Evolutionary conservation across 768 basidiomycete genomes (phyloP), one percentile per base, ranked within the genome.

Genomic region (Amanita muscaria): DNA sequence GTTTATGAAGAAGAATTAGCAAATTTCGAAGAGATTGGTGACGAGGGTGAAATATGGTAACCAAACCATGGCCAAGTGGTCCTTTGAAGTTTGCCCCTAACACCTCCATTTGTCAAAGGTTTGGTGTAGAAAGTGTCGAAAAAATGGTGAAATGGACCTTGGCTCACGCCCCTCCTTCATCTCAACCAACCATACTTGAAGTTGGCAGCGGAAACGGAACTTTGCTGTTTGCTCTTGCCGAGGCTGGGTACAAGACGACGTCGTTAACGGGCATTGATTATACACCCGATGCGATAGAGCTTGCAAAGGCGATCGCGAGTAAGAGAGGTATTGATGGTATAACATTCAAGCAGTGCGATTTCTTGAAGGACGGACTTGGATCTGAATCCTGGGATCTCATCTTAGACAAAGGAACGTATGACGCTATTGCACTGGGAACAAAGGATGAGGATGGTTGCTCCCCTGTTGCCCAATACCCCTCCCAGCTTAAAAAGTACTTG

Each of bases 361-460:
- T 90, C 53, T 60, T 91, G 29, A 57, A 64, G 8, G 68, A 77
- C 4, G 68, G 70, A 30, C 79, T 80, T 1, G 64, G 12, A 30
- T 32, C 44, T 48, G 63, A 57, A 36, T 52, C 52, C 25, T 91
- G 88, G 88, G 83, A 88, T 55, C 62, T 89, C 5, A 56, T 90
- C 12, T 56, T 90, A 45, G 88, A 91, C 62, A 91, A 91, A 59
- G 88, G 88, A n/a, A 91, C 88, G 0, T 88, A 79, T 55, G 88
- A 91, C 54, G 87, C 88, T 4, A 88, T 90, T 40, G 83, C 86
- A 0, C 62, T 91, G 30, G 80, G 74, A 40, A 68, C 70, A 44
- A 79, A 76, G 55, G 77, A 80, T 32, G 68, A 62, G 4, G 53
- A 59, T 29, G 84, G 80, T 16, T 58, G 52, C 32, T 65, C 72